Evolutionary conservation across 78 protist genomes (phyloP).

Genomic region (Dictyostelium purpureum): DNA sequence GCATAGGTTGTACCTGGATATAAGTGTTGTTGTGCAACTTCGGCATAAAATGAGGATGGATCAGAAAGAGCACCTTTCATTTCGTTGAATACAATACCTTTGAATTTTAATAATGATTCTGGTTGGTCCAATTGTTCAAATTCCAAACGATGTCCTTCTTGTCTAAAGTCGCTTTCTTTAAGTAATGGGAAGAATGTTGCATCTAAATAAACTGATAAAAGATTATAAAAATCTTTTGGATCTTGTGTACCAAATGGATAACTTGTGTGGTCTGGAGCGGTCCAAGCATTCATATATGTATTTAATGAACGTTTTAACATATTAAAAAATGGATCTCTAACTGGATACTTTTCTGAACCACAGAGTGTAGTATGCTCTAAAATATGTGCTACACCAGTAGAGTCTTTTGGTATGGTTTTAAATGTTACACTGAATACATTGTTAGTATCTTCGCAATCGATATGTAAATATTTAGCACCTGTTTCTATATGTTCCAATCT

Average conservation of each 20-base stretch:
- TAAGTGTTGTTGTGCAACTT: constrained; percentile 29
- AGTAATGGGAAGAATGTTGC: constrained; percentile 91
- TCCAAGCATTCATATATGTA: constrained; percentile 84
- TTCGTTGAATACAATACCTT: constrained; percentile 95
- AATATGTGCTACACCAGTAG: constrained; percentile 95
- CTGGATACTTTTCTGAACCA: constrained; percentile 93
- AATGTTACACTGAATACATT: constrained; percentile 87
- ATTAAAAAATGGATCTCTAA: constrained; percentile 94
- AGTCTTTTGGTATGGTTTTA: constrained; percentile 83
- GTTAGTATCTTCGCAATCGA: constrained; percentile 76
- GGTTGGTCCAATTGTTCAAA: constrained; percentile 29
- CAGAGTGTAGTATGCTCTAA: constrained; percentile 96
- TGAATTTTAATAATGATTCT: constrained; percentile 42
- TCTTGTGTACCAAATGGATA: constrained; percentile 94
- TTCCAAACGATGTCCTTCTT: constrained; percentile 95
- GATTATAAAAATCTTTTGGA: constrained; percentile 86
- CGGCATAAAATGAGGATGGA: constrained; percentile 25
- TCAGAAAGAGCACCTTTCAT: constrained; percentile 90
- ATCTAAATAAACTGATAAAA: constrained; percentile 89
- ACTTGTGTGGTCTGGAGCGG: constrained; percentile 86
- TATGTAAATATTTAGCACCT: constrained; percentile 79
- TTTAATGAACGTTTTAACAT: constrained; percentile 88
- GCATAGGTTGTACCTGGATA: constrained; percentile 78
- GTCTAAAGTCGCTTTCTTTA: constrained; percentile 81
- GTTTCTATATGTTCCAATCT: constrained; percentile 55